These are phyloP conservation scores for Nothophytophthora sp. DNA, from an alignment of 352 stramenopile genomes.

Conservation along the genomic window DNA sequence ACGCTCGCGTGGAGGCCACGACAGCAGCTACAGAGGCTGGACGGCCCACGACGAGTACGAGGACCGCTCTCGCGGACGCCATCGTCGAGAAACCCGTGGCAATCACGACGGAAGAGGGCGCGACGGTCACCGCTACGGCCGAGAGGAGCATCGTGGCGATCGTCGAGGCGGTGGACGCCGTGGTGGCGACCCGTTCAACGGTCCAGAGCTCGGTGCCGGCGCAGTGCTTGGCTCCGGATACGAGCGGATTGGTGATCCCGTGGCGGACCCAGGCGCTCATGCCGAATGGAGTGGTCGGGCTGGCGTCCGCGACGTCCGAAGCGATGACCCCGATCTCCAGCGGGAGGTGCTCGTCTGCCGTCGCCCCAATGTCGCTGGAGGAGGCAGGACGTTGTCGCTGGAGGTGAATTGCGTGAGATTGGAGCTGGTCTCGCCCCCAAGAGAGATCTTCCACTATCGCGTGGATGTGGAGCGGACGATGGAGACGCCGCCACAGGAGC, in stretches of 20 bases:
- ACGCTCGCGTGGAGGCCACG: conserved; percentile 12
- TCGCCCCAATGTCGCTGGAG: conserved; percentile 30
- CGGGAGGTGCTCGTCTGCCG: conserved; percentile 34
- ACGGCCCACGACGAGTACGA: conserved; percentile 15
- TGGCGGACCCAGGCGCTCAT: conserved; percentile 43
- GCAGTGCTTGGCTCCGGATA: conserved; percentile 38
- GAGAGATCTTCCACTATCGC: conserved; percentile 74
- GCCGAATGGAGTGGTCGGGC: conserved; percentile 39
- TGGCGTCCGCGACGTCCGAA: conserved; percentile 19
- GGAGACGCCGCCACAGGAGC: background rate
- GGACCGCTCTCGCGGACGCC: conserved; percentile 1
- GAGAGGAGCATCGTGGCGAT: conserved; percentile 8
- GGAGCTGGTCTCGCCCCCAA: conserved; percentile 30
- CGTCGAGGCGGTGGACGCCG: conserved; percentile 10
- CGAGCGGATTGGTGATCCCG: conserved; percentile 41
- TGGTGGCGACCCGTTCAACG: no score
- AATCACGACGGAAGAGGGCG: background rate
- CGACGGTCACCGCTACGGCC: background rate
- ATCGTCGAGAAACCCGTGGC: no score
- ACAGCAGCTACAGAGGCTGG: background rate
- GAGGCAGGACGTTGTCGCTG: conserved; percentile 29
- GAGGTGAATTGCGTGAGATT: conserved; percentile 64
- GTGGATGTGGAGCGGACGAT: conserved; percentile 44
- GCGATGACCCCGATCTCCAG: conserved; percentile 26
- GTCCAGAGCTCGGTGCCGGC: conserved; percentile 25